phyloP scores from a whole-genome alignment of 1,284 basidiomycete genomes.

The Ceratobasidium sp. region DNA sequence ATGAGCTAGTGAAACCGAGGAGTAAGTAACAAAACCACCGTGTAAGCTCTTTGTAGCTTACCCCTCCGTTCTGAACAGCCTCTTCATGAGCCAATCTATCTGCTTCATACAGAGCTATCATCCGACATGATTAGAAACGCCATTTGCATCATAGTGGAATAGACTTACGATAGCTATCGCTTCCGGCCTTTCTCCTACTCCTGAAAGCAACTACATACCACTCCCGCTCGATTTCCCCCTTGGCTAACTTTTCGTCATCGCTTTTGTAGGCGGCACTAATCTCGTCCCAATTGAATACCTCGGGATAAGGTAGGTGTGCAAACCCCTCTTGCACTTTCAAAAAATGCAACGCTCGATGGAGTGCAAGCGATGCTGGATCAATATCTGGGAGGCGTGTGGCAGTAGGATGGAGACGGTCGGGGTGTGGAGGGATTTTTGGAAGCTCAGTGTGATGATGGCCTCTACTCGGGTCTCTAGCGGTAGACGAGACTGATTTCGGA shows the following conservation, averaged over 20 bases:
- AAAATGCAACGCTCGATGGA: conserved; percentile 82
- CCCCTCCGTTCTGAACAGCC: conserved; percentile 83
- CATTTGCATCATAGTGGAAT: neutral
- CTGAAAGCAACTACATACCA: conserved; percentile 92
- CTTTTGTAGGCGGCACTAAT: conserved; percentile 49
- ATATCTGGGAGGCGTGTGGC: conserved; percentile 72
- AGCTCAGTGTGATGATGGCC: neutral
- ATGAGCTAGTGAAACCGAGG: conserved; percentile 59
- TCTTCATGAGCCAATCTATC: conserved; percentile 89
- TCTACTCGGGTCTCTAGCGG: conserved; percentile 35
- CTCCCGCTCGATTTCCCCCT: conserved; percentile 68
- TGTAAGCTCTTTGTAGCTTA: no score
- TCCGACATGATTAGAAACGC: conserved; percentile 39
- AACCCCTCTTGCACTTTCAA: conserved; percentile 70
- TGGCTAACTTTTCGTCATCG: conserved; percentile 53
- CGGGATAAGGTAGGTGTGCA: conserved; percentile 65
- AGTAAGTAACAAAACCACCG: conserved; percentile 26
- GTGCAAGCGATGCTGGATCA: conserved; percentile 78
- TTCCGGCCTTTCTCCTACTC: conserved; percentile 74
- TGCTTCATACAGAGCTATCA: conserved; percentile 78
- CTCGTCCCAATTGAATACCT: conserved; percentile 88
- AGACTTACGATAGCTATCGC: conserved; percentile 68
- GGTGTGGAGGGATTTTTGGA: conserved; percentile 49
- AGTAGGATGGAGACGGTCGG: conserved; percentile 44
- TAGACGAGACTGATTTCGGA: conserved; percentile 14